These are phyloP conservation scores for Fusarium camptoceras DNA, from an alignment of 2,329 filamentous ascomycete species.

Conservation along the genomic window DNA sequence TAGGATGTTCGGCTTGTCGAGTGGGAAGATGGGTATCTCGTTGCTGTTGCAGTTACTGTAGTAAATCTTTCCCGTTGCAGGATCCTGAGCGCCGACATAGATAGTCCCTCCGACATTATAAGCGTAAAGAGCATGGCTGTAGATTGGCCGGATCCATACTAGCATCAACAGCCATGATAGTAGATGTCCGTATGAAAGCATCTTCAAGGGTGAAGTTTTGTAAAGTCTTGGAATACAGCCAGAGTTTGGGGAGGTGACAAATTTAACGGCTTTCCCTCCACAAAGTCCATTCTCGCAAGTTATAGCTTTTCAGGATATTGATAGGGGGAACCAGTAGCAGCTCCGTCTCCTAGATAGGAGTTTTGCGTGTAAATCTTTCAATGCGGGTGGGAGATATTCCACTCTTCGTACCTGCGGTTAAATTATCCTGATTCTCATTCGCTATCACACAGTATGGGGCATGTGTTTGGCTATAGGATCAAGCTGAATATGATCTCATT, in stretches of 20 bases:
- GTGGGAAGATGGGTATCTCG: not conserved
- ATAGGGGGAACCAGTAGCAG: not conserved
- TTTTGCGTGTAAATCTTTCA: not conserved
- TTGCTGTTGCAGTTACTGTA: conserved; percentile 16
- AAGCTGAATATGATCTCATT: not conserved
- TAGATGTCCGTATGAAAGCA: rapidly evolving
- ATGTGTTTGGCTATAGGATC: too few species aligned
- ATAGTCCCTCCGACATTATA: not conserved
- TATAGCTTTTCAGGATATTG: not conserved
- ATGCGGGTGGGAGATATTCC: not conserved
- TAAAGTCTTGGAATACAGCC: not conserved
- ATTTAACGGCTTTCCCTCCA: not conserved
- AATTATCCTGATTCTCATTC: not conserved
- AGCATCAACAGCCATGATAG: not conserved
- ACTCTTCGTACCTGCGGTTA: not conserved
- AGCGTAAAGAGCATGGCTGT: not conserved
- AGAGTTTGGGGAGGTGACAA: not conserved
- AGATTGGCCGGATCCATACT: not conserved
- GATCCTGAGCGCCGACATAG: conserved; percentile 15
- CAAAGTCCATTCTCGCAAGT: not conserved
- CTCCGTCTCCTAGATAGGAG: not conserved
- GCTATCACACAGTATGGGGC: too few species aligned
- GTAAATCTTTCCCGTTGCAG: not conserved
- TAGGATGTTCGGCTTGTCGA: conserved; percentile 1
- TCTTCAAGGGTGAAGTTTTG: not conserved